Base-by-base conservation (phyloP, 1,139 yeast species). In the Nadsonia starkeyi-henricii region DNA sequence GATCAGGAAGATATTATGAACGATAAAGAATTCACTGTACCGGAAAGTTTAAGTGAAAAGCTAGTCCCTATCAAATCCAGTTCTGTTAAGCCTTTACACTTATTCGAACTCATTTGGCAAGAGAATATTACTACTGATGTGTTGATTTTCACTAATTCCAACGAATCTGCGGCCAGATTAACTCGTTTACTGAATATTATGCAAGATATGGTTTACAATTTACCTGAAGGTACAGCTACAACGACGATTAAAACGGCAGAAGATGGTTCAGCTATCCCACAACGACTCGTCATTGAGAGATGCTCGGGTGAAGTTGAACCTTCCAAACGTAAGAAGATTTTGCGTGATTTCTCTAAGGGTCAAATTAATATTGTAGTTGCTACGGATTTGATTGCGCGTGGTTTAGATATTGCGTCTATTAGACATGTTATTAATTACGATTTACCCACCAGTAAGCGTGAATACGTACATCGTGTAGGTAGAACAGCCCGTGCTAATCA, bases 401-500 rank as follows among this genome's bases (percentile, higher is more conserved):
- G 99, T 68, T 77, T 91, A 43, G 96, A 91, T 67, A 74, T 93
- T 46, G 68, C 74, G 9, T 72, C 79, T 7, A 78, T 93, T 47
- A 73, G 79, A 30, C 78, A 79, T 53, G 96, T 91, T 15, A 67
- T 91, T 48, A 93, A 91, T 63, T 91, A 91, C 62, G 98, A 93
- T 58, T 67, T 88, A 50, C 98, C 98, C 8, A 75, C 79, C 45
- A 84, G 95, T 0, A 75, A 91, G 0, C 80, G 93, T 55, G 98
- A 91, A 59, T 93, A 91, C 58, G 85, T 91, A 33, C 99, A 91
- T 64, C 75, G 98, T 56, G 91, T 89, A 37, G 98, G 98, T 44
- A 79, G 98, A 69, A 89, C 97, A 0, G 97, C 97, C 1, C 78
- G 98, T 66, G 98, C 97, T 1, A 81, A 83, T 49, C 75, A 80